Evolutionary conservation across 2,329 filamentous ascomycete species (phyloP).

Genomic region (Lachnellula subtilissima): DNA sequence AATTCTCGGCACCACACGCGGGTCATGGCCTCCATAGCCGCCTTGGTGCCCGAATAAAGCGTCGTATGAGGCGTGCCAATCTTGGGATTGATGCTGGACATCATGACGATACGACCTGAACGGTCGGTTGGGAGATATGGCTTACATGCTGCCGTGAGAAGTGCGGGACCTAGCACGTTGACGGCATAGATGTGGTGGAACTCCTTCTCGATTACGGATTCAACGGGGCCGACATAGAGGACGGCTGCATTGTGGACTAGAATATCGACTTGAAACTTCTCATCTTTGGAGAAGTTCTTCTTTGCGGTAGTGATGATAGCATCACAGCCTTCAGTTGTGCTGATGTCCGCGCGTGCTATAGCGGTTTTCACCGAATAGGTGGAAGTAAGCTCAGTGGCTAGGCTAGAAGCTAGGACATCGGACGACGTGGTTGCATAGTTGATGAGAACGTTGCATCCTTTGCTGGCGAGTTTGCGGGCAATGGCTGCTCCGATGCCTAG

Average conservation of each 20-base stretch:
- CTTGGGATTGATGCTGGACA: slow-evolving; percentile 52
- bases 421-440: slow-evolving; percentile 61
- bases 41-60: slow-evolving; percentile 60
- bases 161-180: slow-evolving; percentile 74
- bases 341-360: slow-evolving; percentile 66
- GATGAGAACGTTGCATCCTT: slow-evolving; percentile 56
- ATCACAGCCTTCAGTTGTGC: slow-evolving; percentile 52
- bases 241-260: slow-evolving; percentile 80
- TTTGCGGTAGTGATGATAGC: slow-evolving; percentile 53
- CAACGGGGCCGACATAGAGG: slow-evolving; percentile 57
- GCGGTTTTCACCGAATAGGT: slow-evolving; percentile 55
- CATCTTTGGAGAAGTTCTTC: slow-evolving; percentile 30
- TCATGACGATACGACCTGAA: slow-evolving; percentile 56
- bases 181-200: slow-evolving; percentile 69
- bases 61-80: slow-evolving; percentile 52
- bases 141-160: slow-evolving; percentile 66
- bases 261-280: slow-evolving; percentile 67
- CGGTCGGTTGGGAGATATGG: slow-evolving; percentile 65
- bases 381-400: slow-evolving; percentile 48
- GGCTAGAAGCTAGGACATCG: slow-evolving; percentile 42
- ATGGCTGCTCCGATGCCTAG: slow-evolving; percentile 64
- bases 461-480: slow-evolving; percentile 61
- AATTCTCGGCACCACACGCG: slow-evolving; percentile 37
- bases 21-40: slow-evolving; percentile 61
- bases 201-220: slow-evolving; percentile 55